These are phyloP conservation scores for Calocybe gambosa DNA, from an alignment of 1,284 basidiomycete genomes.

Conservation along the genomic window DNA sequence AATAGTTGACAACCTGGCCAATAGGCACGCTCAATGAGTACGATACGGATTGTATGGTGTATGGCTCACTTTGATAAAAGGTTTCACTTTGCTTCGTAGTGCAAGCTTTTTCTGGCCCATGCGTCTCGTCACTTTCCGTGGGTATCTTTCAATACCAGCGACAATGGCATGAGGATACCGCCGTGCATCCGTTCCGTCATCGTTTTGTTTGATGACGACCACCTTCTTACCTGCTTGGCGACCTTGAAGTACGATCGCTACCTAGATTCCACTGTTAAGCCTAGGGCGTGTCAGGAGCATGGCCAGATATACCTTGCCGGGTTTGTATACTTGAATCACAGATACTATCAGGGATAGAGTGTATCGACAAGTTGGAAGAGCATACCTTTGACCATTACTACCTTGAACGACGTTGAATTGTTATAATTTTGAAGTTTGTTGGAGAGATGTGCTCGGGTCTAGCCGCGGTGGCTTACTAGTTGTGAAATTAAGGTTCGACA, in stretches of 20 bases:
- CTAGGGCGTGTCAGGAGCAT: background rate
- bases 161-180: conserved; percentile 95
- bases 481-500: conserved; percentile 26
- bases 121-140: conserved; percentile 89
- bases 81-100: conserved; percentile 92
- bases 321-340: conserved; percentile 81
- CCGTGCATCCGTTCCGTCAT: conserved; percentile 85
- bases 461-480: conserved; percentile 37
- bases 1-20: conserved; percentile 86
- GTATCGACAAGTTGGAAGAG: background rate
- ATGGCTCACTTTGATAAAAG: conserved; percentile 91
- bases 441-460: conserved; percentile 21
- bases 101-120: conserved; percentile 95
- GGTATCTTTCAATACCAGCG: conserved; percentile 94
- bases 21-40: background rate
- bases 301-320: conserved; percentile 75
- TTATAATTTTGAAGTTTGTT: conserved; percentile 19
- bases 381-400: conserved; percentile 68
- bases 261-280: conserved; percentile 35
- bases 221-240: conserved; percentile 95
- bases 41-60: background rate
- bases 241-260: conserved; percentile 93
- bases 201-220: conserved; percentile 83
- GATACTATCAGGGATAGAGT: conserved; percentile 18
- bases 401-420: conserved; percentile 35